A percentile compares a stretch with the other conserved stretches of the same genome.
phyloP scores from a whole-genome alignment of 352 stramenopile species.

The Globisporangium megalacanthum region DNA sequence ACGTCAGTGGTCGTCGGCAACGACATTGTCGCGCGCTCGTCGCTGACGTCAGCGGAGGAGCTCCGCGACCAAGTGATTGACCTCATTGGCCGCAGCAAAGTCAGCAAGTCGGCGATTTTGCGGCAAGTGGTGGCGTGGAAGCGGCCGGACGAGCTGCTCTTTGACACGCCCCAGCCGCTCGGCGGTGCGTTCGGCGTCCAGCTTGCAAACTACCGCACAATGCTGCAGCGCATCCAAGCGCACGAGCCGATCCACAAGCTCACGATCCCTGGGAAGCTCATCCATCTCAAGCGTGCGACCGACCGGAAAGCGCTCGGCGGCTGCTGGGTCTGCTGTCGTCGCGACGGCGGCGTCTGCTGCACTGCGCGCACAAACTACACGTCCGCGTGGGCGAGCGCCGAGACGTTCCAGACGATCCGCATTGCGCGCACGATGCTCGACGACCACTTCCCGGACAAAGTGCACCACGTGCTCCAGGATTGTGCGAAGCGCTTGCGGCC shows the following conservation, averaged over 20 bases:
- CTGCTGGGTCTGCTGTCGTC: constrained; percentile 83
- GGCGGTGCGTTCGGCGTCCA: constrained; percentile 48
- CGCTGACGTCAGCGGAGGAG: constrained; percentile 65
- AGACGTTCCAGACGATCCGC: constrained; percentile 64
- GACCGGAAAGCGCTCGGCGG: constrained; percentile 24
- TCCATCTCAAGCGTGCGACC: constrained; percentile 67
- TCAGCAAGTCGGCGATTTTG: constrained; percentile 78
- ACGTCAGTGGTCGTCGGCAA: constrained; percentile 77
- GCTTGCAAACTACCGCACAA: constrained; percentile 76
- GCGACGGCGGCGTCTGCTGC: constrained; percentile 71
- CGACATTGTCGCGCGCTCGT: constrained; percentile 81
- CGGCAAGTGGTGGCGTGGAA: constrained; percentile 76
- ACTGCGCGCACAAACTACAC: constrained; percentile 81
- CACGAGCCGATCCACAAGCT: constrained; percentile 77
- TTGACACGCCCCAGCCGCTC: constrained; percentile 25
- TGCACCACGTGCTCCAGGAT: constrained; percentile 82
- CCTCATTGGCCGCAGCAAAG: constrained; percentile 81
- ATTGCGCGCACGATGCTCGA: constrained; percentile 85
- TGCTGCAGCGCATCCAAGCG: constrained; percentile 77
- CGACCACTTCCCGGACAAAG: constrained; percentile 87
- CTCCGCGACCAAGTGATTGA: constrained; percentile 81
- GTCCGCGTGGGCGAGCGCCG: constrained; percentile 55
- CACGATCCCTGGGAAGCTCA: constrained; percentile 67
- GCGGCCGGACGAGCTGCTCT: constrained; percentile 67
- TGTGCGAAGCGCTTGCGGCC: constrained; percentile 54